Conservation (phyloP, 805 yeast species). For the Wickerhamomyces alni region DNA sequence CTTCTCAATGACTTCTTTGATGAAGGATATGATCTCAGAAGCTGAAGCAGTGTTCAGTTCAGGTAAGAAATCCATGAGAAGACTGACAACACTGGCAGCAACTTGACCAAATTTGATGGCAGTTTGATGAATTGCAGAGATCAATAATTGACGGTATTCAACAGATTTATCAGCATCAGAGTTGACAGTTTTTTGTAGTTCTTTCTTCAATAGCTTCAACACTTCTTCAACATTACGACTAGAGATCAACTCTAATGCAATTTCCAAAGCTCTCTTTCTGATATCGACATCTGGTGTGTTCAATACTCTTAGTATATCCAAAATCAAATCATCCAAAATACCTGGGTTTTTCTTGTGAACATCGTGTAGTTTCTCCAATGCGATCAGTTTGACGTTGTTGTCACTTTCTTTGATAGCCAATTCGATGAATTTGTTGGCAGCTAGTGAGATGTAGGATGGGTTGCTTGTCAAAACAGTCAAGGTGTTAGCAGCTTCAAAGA, state of each 20-base stretch:
- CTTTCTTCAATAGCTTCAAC: conserved; percentile 86
- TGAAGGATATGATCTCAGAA: conserved; percentile 81
- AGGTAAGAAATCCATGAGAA: conserved; percentile 78
- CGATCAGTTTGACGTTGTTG: conserved; percentile 89
- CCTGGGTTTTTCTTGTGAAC: conserved; percentile 75
- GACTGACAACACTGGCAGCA: conserved; percentile 84
- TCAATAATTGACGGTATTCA: conserved; percentile 85
- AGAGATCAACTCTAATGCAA: conserved; percentile 74
- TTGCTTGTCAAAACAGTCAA: conserved; percentile 55
- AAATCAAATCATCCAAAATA: conserved; percentile 69
- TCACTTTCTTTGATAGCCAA: conserved; percentile 91
- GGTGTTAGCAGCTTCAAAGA: conserved; percentile 88
- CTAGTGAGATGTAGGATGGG: conserved; percentile 63
- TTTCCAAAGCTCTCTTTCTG: conserved; percentile 78
- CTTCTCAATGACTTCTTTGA: conserved; percentile 90
- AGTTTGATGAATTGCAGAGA: conserved; percentile 81
- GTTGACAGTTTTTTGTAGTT: conserved; percentile 66
- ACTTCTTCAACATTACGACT: conserved; percentile 92
- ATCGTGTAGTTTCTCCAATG: conserved; percentile 77
- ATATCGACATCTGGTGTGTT: conserved; percentile 90
- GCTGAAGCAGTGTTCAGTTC: conserved; percentile 85
- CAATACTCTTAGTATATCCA: conserved; percentile 82
- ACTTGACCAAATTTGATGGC: conserved; percentile 88
- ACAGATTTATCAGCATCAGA: conserved; percentile 69
- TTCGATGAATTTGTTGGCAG: conserved; percentile 83